phyloP scores from a whole-genome alignment of 176 grass and related monocot genomes.

The Melocanna baccifera region DNA sequence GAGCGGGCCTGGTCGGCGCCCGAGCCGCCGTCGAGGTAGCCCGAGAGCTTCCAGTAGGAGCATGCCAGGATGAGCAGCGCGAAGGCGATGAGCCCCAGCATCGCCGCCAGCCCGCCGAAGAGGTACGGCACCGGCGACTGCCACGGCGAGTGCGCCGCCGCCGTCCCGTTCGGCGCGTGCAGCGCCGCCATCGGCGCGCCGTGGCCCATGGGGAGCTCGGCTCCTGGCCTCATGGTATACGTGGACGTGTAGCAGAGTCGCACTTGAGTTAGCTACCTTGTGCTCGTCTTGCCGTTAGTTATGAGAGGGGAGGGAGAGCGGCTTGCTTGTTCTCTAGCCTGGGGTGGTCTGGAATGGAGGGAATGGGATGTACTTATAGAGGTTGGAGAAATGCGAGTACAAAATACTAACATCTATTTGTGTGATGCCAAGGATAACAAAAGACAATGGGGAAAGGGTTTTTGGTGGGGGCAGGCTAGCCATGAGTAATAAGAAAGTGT shows the following conservation, averaged over 20 bases:
- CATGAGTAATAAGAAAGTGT: too few relatives aligned
- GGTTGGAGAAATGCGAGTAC: neutral
- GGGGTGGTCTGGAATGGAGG: conserved; percentile 36
- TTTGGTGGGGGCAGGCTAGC: neutral
- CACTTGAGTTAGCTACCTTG: neutral
- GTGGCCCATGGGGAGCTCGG: conserved; percentile 33
- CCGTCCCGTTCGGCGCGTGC: conserved; percentile 25
- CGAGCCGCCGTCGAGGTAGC: conserved; percentile 44
- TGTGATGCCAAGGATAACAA: conserved; percentile 27
- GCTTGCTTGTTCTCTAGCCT: neutral
- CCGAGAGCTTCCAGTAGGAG: conserved; percentile 92
- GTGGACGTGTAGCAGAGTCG: neutral
- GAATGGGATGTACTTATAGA: conserved; percentile 45
- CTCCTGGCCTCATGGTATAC: conserved; percentile 56
- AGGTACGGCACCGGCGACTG: conserved; percentile 87
- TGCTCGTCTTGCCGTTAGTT: neutral
- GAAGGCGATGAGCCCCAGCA: conserved; percentile 82
- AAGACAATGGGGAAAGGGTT: conserved; percentile 31
- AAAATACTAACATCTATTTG: neutral
- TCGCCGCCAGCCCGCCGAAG: conserved; percentile 73
- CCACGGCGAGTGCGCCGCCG: conserved; percentile 60
- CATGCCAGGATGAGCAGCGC: conserved; percentile 89
- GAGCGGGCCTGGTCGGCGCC: conserved; percentile 15
- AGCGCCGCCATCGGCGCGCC: conserved; percentile 25
- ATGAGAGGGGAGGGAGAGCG: neutral